phyloP scores from a whole-genome alignment of 352 stramenopile species.

The Thalassiosira mediterranea region DNA sequence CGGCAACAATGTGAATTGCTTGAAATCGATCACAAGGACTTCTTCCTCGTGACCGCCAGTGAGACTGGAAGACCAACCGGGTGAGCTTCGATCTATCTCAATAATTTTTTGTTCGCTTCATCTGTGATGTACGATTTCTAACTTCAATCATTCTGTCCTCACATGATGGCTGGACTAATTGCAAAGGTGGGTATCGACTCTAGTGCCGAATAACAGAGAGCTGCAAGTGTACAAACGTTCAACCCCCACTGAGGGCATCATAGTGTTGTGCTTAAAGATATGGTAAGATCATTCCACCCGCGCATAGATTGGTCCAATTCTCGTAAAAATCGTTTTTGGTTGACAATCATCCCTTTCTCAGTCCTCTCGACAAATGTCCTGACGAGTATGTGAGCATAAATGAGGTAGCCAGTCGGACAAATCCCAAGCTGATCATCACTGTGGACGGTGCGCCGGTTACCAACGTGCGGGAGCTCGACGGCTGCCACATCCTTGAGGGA shows the following conservation, averaged over 20 bases:
- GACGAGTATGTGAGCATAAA: constrained; percentile 33
- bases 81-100: too few species aligned
- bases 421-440: constrained; percentile 33
- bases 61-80: too few species aligned
- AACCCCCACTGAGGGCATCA: constrained; percentile 27
- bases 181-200: constrained; percentile 24
- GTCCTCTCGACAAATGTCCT: constrained; percentile 38
- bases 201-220: constrained; percentile 43
- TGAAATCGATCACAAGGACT: constrained; percentile 48
- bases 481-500: constrained; percentile 33
- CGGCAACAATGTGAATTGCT: constrained; percentile 28
- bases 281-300: too few species aligned
- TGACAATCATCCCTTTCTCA: too few species aligned
- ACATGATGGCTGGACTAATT: too few species aligned
- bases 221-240: constrained; percentile 27
- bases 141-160: too few species aligned
- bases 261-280: constrained; percentile 47
- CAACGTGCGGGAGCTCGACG: constrained; percentile 31
- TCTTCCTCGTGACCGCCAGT: constrained; percentile 37
- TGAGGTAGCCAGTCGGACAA: constrained; percentile 17
- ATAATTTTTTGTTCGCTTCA: too few species aligned
- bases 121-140: too few species aligned
- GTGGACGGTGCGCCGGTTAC: constrained; percentile 36
- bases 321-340: too few species aligned
- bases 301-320: too few species aligned